Evolutionary conservation across 176 grass and related monocot species (phyloP).

Genomic region (Coix lacrymajobi): DNA sequence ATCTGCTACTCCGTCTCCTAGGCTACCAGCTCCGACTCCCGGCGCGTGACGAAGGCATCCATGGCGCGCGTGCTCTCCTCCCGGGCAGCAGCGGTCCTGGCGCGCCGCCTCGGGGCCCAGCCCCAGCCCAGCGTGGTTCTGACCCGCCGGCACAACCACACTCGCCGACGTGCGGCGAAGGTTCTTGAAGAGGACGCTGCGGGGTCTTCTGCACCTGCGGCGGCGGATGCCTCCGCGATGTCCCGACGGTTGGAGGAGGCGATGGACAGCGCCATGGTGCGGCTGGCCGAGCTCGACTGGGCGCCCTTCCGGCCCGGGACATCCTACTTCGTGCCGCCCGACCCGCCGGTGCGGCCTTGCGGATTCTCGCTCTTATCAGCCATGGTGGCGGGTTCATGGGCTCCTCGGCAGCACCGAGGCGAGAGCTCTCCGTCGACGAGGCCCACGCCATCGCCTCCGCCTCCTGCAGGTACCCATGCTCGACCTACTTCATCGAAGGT

Average conservation of each 20-base stretch:
- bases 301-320: slow-evolving; percentile 54
- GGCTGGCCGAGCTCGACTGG: slow-evolving; percentile 45
- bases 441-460: slow-evolving; percentile 27
- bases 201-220: not conserved
- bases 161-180: slow-evolving; percentile 27
- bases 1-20: not conserved
- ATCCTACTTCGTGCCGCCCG: slow-evolving; percentile 46
- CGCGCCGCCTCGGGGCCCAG: not conserved
- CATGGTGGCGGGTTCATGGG: not conserved
- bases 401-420: not conserved
- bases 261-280: slow-evolving; percentile 46
- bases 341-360: slow-evolving; percentile 13
- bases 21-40: not conserved
- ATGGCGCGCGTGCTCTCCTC: slow-evolving; percentile 34
- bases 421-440: slow-evolving; percentile 33
- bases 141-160: slow-evolving; percentile 10
- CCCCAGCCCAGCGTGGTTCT: not conserved
- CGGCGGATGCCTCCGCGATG: slow-evolving; percentile 9
- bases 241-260: slow-evolving; percentile 37
- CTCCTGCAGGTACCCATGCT: slow-evolving; percentile 48
- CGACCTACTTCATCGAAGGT: slow-evolving; percentile 47
- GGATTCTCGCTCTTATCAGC: slow-evolving; percentile 25
- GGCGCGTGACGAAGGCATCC: not conserved
- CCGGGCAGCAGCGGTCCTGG: not conserved
- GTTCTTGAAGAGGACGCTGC: slow-evolving; percentile 9